These are phyloP conservation scores for Podospora fimiseda DNA, from an alignment of 495 filamentous ascomycete species.

Conservation along the genomic window DNA sequence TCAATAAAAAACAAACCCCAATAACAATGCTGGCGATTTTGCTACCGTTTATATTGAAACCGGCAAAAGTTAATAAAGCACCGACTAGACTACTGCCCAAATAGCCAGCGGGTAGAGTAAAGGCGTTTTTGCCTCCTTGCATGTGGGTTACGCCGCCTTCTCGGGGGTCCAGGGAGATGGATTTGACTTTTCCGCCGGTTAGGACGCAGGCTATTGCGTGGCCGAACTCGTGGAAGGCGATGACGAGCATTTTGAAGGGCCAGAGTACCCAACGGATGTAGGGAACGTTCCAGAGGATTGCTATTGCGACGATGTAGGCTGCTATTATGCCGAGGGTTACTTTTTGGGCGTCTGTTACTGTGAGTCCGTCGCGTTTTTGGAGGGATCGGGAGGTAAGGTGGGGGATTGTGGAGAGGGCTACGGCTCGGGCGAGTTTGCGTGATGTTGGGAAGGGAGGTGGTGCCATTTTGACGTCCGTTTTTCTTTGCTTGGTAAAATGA, in stretches of 20 bases:
- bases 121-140: constrained; percentile 65
- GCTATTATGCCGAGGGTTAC: constrained; percentile 59
- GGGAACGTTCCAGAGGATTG: constrained; percentile 71
- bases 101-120: constrained; percentile 74
- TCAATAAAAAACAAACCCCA: constrained; percentile 67
- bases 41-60: constrained; percentile 72
- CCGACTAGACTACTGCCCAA: constrained; percentile 70
- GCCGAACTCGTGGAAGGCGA: constrained; percentile 78
- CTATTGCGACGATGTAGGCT: constrained; percentile 67
- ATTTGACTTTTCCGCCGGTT: constrained; percentile 66
- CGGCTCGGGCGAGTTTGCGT: background rate
- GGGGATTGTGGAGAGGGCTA: constrained; percentile 1
- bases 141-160: constrained; percentile 73
- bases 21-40: constrained; percentile 69
- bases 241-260: constrained; percentile 91
- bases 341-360: constrained; percentile 62
- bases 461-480: background rate
- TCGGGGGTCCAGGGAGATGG: constrained; percentile 55
- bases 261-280: constrained; percentile 66
- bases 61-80: constrained; percentile 70
- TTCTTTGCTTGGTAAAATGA: background rate
- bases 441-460: background rate
- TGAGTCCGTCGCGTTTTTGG: constrained; percentile 46
- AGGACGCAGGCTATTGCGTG: constrained; percentile 68
- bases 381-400: constrained; percentile 8